Base-by-base conservation (phyloP, 257 asterid genomes). In the Plectranthus barbatus region DNA sequence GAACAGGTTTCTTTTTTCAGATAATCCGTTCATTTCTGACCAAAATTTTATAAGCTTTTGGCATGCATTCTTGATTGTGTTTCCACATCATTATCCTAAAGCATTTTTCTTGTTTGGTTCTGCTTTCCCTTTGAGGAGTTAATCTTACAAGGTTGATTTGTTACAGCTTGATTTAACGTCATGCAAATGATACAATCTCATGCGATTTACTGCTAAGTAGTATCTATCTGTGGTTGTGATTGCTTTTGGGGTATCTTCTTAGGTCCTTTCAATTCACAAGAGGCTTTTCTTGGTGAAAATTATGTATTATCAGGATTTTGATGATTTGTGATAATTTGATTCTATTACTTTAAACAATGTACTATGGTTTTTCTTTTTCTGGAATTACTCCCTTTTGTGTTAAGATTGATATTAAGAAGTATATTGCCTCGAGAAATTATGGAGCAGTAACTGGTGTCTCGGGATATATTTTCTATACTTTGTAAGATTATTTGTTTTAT, bases 281-380 rank as follows among this genome's bases (percentile, higher is more conserved):
- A 63, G 54, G 75, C 31, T 8, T 33, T 42, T n/a, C 17, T 12
- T 20, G 42, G 52, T 23, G 37, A 29, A 34, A 60, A 31, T 5
- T 52, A 53, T 40, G 50, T 13, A n/a, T 23, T 3, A 46, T 18
- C 12, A 44, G 34, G 18, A 40, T 18, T 23, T 49, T 72, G 24
- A 36, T 31, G 48, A 50, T 41, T 41, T n/a, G n/a, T n/a, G n/a
- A n/a, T n/a, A 26, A 26, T 26, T 26, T 26, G 44, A 56, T 26
- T 61, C 60, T 41, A 31, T 33, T 39, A 34, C n/a, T 58, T 57
- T 31, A 50, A 66, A 61, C 62, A 24, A 44, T 48, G 58, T n/a
- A 46, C 34, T 7, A 2, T 1, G 36, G 5, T 31, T 31, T 31
- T 31, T 31, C 7, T 3, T 31, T 31, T 31, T 53, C 13, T 66